Base-by-base conservation (phyloP, 2,329 filamentous ascomycete species). In the Penicillium sp. region DNA sequence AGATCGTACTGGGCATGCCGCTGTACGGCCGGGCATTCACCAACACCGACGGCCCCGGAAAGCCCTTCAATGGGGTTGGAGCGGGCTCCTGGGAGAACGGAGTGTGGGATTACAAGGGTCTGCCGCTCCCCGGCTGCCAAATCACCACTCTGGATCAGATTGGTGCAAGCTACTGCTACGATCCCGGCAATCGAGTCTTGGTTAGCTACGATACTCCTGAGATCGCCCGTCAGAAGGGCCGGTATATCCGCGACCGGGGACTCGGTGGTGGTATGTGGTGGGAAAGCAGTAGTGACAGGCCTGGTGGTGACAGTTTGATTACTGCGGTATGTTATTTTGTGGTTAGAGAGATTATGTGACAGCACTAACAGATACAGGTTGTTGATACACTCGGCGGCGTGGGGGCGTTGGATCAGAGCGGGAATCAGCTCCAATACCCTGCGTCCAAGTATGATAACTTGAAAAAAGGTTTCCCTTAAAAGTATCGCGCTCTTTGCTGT, bases 261-360 rank as follows among this genome's bases (percentile, higher is more conserved):
- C 78, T 96, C 0, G 91, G 90, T 1, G 92, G 92, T 14, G 89
- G 80, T n/a, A 96, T 97, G 91, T 97, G 89, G 89, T 95, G 88
- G 88, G 91, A 96, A 73, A 88, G 83, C 61, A 92, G 86, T 62
- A 84, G 81, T 1, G 92, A 96, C 67, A 84, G 83, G 64, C 65
- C 70, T 2, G 83, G 82, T 0, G 69, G 68, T 10, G 74, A 77
- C 0, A 92, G 88, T 60, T 66, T 96, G 64, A 89, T 91, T 47
- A 73, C 69, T 6, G 83, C 79, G 34, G 70, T 72, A 54, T 46
- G 64, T 55, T 19, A 29, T 1, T 1, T n/a, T 9, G 9, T 46
- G 1, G 40, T 9, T 36, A 3, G 5, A 2, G 0, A 2, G 19
- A 16, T 19, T 4, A 5, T 12, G n/a, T n/a, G 9, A 33, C 2